Conservation (phyloP, 352 stramenopile species). For the Phytopythium cucurbitacearum region DNA sequence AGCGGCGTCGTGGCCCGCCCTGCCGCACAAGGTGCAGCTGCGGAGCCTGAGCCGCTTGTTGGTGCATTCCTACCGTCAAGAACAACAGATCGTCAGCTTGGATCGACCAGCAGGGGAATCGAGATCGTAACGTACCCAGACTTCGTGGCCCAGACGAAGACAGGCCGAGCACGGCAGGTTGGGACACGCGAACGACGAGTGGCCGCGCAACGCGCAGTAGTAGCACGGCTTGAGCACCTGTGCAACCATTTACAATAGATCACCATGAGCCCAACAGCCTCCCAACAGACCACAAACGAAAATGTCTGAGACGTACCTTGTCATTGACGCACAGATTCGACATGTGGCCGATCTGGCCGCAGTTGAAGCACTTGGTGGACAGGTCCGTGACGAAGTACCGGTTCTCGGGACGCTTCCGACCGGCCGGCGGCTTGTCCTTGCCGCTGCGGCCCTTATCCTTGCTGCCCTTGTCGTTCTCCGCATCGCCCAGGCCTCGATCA, state of each 20-base stretch:
- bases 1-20: constrained; percentile 38
- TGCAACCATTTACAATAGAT: background rate
- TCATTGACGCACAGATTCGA: constrained; percentile 74
- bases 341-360: constrained; percentile 74
- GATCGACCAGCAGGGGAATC: background rate
- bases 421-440: constrained; percentile 5
- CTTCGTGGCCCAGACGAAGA: constrained; percentile 63
- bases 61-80: constrained; percentile 36
- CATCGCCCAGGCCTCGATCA: constrained; percentile 10
- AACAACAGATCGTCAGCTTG: background rate
- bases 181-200: constrained; percentile 64
- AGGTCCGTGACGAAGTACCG: constrained; percentile 82
- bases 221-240: constrained; percentile 69
- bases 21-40: constrained; percentile 52
- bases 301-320: constrained; percentile 13
- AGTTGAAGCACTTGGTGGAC: constrained; percentile 84
- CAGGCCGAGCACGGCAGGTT: constrained; percentile 67
- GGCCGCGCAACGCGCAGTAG: constrained; percentile 71
- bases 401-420: constrained; percentile 52
- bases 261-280: background rate
- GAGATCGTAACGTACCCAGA: constrained; percentile 24
- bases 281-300: background rate
- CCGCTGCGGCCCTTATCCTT: constrained; percentile 13
- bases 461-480: constrained; percentile 13
- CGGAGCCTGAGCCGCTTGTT: constrained; percentile 38